Conservation (phyloP, 441 rosid species). For the Syzygium malaccense region DNA sequence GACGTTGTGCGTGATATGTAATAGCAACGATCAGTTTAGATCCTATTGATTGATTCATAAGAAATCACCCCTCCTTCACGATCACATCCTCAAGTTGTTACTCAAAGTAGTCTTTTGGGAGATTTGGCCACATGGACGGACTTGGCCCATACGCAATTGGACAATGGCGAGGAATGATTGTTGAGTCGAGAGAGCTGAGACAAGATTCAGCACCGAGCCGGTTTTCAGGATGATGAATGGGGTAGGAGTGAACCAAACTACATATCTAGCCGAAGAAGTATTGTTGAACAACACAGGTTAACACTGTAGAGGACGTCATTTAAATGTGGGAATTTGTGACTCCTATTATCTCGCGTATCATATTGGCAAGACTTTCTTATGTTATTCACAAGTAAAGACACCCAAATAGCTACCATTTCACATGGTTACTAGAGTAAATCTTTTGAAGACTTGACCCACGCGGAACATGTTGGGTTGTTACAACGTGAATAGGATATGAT, state of each 20-base stretch:
- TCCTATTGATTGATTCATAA: too few relatives aligned
- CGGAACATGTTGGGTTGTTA: not conserved
- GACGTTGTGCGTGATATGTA: too few relatives aligned
- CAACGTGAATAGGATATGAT: not conserved
- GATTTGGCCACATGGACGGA: not conserved
- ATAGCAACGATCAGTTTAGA: too few relatives aligned
- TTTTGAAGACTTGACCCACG: not conserved
- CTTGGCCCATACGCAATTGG: not conserved
- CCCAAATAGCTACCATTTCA: too few relatives aligned
- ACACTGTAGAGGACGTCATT: fast-evolving
- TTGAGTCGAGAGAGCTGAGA: not conserved
- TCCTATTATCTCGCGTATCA: not conserved
- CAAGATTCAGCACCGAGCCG: not conserved
- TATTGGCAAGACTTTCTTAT: not conserved
- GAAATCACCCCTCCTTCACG: too few relatives aligned
- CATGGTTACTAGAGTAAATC: not conserved
- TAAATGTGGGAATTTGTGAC: fast-evolving
- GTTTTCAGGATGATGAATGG: not conserved
- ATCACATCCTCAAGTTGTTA: too few relatives aligned
- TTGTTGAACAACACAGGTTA: not conserved
- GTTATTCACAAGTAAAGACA: not conserved
- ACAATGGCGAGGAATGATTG: not conserved
- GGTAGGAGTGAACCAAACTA: not conserved
- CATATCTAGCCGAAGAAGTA: not conserved
- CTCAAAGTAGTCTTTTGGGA: too few relatives aligned